Conservation (phyloP, 2,329 filamentous ascomycete genomes). For the Hymenoscyphus linearis region DNA sequence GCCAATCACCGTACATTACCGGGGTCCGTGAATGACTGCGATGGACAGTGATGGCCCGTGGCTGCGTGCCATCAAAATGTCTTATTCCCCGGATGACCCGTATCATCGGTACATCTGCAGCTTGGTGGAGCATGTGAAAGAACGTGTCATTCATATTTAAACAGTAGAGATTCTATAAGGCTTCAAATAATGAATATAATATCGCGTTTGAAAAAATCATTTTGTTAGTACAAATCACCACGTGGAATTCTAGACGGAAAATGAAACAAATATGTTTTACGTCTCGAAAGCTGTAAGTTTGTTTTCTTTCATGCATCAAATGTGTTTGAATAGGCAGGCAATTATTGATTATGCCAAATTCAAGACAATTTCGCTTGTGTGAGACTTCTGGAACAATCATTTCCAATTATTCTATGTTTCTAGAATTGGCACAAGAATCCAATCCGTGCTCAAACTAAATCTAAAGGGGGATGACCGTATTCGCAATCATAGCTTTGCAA, state of each 20-base stretch:
- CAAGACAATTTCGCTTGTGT: not conserved
- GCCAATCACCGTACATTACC: slow-evolving; percentile 10
- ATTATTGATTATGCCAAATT: not conserved
- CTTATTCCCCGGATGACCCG: not conserved
- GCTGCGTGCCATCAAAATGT: slow-evolving; percentile 3
- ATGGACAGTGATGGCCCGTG: not conserved
- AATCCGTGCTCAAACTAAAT: not conserved
- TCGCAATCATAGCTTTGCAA: slow-evolving; percentile 45
- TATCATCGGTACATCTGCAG: not conserved
- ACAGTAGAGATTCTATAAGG: not conserved
- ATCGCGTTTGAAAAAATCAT: not conserved
- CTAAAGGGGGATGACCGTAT: not conserved
- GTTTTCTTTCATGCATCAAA: not conserved
- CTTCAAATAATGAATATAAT: not conserved
- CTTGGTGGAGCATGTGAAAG: not conserved
- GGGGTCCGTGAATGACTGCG: slow-evolving; percentile 14
- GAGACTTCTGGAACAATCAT: not conserved
- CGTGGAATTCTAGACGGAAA: not conserved
- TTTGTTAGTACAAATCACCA: not conserved
- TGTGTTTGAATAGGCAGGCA: not conserved
- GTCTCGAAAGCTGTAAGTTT: not conserved
- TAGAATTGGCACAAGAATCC: not conserved
- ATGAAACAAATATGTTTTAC: not conserved
- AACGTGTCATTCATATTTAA: not conserved
- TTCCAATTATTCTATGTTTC: not conserved